phyloP scores from a whole-genome alignment of 164 flowering plant species.

The Tetracentron sinense region DNA sequence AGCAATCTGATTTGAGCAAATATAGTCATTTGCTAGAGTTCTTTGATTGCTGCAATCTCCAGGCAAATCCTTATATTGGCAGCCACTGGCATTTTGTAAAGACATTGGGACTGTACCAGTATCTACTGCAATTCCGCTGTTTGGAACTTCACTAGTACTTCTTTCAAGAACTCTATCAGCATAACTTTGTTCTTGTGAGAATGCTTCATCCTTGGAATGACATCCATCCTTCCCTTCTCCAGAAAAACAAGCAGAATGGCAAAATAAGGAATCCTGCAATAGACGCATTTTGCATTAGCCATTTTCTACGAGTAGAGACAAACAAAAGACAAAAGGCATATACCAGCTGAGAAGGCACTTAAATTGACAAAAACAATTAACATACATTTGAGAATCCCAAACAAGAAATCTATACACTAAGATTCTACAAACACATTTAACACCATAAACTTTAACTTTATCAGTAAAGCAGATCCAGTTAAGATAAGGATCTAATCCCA shows the following conservation, averaged over 20 bases:
- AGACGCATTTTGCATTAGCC: not conserved
- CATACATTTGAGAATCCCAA: too few species aligned
- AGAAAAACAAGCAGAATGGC: not conserved
- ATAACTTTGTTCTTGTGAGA: constrained; percentile 2
- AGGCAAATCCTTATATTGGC: constrained; percentile 2
- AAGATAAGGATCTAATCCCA: too few species aligned
- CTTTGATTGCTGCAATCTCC: not conserved
- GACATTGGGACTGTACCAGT: not conserved
- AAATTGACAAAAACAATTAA: too few species aligned
- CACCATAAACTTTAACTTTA: too few species aligned
- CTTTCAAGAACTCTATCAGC: not conserved
- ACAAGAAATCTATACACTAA: too few species aligned
- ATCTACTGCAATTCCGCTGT: not conserved
- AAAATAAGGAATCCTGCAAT: not conserved
- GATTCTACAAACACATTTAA: too few species aligned
- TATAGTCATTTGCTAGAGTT: not conserved
- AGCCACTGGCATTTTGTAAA: constrained; percentile 3
- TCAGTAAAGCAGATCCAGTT: too few species aligned
- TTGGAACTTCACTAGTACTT: constrained; percentile 11
- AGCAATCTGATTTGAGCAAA: constrained; percentile 12
- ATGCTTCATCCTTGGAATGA: not conserved
- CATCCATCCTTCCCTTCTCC: not conserved
- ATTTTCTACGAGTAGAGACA: not conserved
- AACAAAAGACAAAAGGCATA: not conserved
- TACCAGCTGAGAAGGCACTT: not conserved